Evolutionary conservation across 495 filamentous ascomycete species (phyloP).

Genomic region (Penicillium ucsense): DNA sequence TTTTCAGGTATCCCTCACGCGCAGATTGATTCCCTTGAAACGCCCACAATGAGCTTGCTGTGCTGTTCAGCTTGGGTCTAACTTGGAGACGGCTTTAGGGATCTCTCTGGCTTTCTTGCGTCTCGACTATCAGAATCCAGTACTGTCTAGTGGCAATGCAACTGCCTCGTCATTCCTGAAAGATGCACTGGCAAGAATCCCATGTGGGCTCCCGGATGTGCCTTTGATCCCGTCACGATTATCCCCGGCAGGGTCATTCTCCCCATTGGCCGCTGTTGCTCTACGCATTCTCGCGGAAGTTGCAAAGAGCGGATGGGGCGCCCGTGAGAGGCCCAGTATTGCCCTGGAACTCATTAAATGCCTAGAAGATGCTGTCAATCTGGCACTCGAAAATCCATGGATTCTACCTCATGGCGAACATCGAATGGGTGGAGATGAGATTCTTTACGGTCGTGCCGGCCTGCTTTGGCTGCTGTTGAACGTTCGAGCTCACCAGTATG

Average conservation of each 20-base stretch:
- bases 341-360: conserved; percentile 15
- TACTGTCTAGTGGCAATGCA: conserved; percentile 6
- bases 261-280: conserved; percentile 18
- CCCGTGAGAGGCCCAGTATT: conserved; percentile 4
- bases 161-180: conserved; percentile 14
- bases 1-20: conserved; percentile 16
- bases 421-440: conserved; percentile 31
- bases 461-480: conserved; percentile 34
- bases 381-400: conserved; percentile 24
- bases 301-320: conserved; percentile 6
- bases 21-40: no score
- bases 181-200: conserved; percentile 22
- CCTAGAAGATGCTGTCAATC: conserved; percentile 20
- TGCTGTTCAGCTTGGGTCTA: no score
- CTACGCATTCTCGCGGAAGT: conserved; percentile 15
- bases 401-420: conserved; percentile 21
- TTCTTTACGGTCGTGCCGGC: conserved; percentile 35
- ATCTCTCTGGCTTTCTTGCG: conserved; percentile 29
- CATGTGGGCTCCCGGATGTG: conserved; percentile 15
- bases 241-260: conserved; percentile 23
- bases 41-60: no score
- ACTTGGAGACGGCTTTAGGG: no score
- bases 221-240: conserved; percentile 20
- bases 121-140: conserved; percentile 23
- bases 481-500: conserved; percentile 16